These are phyloP conservation scores for Xylariaceae sp. DNA, from an alignment of 2,329 filamentous ascomycete genomes.

Conservation along the genomic window DNA sequence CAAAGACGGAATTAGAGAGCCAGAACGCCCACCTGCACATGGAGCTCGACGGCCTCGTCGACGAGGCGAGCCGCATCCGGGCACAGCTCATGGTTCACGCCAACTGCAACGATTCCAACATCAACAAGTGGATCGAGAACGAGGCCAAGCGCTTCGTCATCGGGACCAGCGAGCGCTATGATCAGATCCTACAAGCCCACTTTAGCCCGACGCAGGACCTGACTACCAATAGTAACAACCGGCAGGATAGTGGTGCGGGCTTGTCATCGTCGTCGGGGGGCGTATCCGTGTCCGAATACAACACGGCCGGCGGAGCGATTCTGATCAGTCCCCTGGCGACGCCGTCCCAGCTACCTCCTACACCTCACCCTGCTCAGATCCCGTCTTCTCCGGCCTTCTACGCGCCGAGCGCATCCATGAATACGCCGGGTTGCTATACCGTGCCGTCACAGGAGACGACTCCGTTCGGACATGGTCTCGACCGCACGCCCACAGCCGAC, in stretches of 20 bases:
- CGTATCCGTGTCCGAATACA: constrained; percentile 16
- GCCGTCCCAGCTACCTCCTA: constrained; percentile 18
- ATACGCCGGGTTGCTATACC: constrained; percentile 19
- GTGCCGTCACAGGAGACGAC: constrained; percentile 15
- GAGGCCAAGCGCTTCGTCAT: constrained; percentile 59
- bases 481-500: background rate
- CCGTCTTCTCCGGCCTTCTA: constrained; percentile 22
- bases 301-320: constrained; percentile 2
- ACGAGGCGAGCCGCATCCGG: constrained; percentile 56
- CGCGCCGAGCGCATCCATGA: constrained; percentile 13
- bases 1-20: constrained; percentile 51
- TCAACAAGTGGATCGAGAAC: constrained; percentile 60
- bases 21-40: constrained; percentile 51
- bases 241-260: background rate
- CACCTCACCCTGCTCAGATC: constrained; percentile 10
- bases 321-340: constrained; percentile 24
- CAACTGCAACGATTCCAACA: constrained; percentile 59
- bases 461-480: constrained; percentile 11
- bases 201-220: constrained; percentile 22
- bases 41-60: constrained; percentile 51
- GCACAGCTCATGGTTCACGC: constrained; percentile 60
- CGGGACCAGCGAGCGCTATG: constrained; percentile 41
- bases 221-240: constrained; percentile 14
- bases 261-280: constrained; percentile 15
- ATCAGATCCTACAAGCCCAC: constrained; percentile 36